Conservation (phyloP, 169 alveolate species). For the Plasmodium chabaudi region DNA sequence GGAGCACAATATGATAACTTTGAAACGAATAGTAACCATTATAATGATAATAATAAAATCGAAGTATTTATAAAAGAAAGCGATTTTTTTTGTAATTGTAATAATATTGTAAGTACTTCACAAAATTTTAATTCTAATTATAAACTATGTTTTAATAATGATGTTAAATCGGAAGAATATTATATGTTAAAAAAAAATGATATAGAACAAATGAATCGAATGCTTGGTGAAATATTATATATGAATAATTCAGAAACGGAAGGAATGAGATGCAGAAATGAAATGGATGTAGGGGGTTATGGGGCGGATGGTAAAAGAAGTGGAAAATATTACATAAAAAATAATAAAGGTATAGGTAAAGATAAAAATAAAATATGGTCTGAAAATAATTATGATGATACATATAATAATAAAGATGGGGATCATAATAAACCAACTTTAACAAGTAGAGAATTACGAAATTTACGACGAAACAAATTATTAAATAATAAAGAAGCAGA, state of each 20-base stretch:
- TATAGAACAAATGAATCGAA: constrained; percentile 29
- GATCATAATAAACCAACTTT: background rate
- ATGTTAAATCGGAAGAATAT: constrained; percentile 31
- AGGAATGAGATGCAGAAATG: background rate
- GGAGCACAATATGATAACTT: constrained; percentile 46
- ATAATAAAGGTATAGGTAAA: constrained; percentile 12
- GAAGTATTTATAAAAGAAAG: constrained; percentile 66
- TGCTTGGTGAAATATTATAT: constrained; percentile 17
- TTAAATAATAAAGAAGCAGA: background rate
- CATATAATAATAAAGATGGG: constrained; percentile 2
- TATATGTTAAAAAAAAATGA: constrained; percentile 32
- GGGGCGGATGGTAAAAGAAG: background rate
- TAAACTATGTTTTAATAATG: constrained; percentile 10
- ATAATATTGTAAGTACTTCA: constrained; percentile 9
- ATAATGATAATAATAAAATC: constrained; percentile 4
- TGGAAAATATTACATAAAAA: constrained; percentile 9
- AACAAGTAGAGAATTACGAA: constrained; percentile 52
- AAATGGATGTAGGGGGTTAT: background rate
- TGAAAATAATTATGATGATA: background rate
- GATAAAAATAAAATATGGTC: constrained; percentile 26
- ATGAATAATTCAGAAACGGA: constrained; percentile 20
- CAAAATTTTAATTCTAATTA: constrained; percentile 18
- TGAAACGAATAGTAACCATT: constrained; percentile 4
- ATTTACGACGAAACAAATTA: constrained; percentile 40
- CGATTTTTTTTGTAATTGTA: constrained; percentile 65